Evolutionary conservation across 192 early-diverging fungal genomes (phyloP).

Genomic region (Coemansia sp.): DNA sequence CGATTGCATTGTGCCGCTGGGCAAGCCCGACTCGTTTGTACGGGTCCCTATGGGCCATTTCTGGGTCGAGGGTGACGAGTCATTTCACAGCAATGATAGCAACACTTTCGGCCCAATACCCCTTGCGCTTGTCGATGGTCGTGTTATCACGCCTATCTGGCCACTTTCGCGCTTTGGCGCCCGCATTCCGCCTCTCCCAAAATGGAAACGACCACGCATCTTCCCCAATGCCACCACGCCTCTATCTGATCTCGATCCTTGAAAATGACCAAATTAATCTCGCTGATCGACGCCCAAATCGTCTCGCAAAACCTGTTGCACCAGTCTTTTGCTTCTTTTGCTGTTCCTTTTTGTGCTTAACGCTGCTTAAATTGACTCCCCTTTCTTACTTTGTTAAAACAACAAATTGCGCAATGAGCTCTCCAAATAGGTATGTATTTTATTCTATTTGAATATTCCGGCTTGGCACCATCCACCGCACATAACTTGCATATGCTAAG

Average conservation of each 20-base stretch:
- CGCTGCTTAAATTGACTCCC: not conserved
- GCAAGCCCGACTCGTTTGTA: conserved; percentile 40
- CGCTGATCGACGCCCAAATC: too few relatives aligned
- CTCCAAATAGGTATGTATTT: conserved; percentile 3
- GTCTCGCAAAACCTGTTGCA: too few relatives aligned
- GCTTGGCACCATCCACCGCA: not conserved
- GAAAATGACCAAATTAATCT: too few relatives aligned
- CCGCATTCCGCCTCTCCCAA: conserved; percentile 38
- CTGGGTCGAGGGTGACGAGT: conserved; percentile 87
- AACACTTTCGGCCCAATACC: conserved; percentile 77
- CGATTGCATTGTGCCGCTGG: conserved; percentile 58
- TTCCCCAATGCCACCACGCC: conserved; percentile 20
- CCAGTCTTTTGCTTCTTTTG: too few relatives aligned
- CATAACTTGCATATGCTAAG: not conserved
- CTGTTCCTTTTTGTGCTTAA: too few relatives aligned
- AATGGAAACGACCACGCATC: conserved; percentile 42
- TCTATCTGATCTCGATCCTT: conserved; percentile 5
- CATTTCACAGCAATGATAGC: conserved; percentile 79
- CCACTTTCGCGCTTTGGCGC: conserved; percentile 65
- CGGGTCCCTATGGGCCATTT: conserved; percentile 75
- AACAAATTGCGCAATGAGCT: conserved; percentile 1
- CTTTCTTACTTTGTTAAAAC: not conserved
- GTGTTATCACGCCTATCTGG: conserved; percentile 63
- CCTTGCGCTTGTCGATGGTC: conserved; percentile 63
- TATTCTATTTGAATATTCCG: too few relatives aligned